phyloP scores from a whole-genome alignment of 331 rosid species.

The Saraca asoca region DNA sequence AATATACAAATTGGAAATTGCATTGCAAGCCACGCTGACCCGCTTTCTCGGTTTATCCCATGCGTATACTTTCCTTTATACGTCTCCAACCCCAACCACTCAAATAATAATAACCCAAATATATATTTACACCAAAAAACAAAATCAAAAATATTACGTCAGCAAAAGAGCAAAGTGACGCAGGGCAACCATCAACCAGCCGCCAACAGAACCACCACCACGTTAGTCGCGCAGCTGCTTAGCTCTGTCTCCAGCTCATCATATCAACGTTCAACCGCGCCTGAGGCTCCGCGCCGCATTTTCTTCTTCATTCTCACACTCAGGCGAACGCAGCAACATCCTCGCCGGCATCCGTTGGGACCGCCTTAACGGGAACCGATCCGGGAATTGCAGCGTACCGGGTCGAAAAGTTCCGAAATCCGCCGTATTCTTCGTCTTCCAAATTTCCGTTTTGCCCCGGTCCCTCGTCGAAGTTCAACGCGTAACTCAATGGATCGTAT shows the following conservation, averaged over 20 bases:
- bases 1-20: too few species aligned
- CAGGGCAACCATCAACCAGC: too few species aligned
- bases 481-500: constrained; percentile 84
- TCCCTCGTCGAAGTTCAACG: constrained; percentile 87
- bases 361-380: constrained; percentile 33
- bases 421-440: constrained; percentile 42
- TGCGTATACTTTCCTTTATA: too few species aligned
- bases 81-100: too few species aligned
- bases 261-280: constrained; percentile 40
- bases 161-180: too few species aligned
- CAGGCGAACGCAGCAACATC: constrained; percentile 40
- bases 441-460: constrained; percentile 45
- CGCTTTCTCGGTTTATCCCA: too few species aligned
- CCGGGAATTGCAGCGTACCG: constrained; percentile 58
- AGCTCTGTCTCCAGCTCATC: constrained; percentile 39
- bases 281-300: constrained; percentile 32
- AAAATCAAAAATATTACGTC: too few species aligned
- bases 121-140: too few species aligned
- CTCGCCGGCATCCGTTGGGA: constrained; percentile 8
- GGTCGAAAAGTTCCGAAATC: constrained; percentile 65
- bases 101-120: too few species aligned
- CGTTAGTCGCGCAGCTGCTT: neutral
- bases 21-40: too few species aligned
- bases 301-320: neutral
- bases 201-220: too few species aligned